Base-by-base conservation (phyloP, 768 basidiomycete genomes). In the Psilocybe subaeruginosa region DNA sequence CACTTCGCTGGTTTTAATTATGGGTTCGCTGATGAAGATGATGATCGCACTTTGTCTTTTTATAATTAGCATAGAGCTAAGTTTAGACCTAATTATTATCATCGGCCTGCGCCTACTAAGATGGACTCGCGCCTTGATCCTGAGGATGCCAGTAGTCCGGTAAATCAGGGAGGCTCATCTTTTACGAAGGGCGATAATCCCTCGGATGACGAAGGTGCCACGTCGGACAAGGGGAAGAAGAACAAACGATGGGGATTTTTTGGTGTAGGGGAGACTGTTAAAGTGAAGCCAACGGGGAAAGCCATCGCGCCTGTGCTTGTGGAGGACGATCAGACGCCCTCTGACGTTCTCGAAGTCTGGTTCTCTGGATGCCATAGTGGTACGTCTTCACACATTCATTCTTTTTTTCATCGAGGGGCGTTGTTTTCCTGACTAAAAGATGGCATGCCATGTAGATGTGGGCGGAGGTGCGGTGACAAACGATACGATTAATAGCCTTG, bases 331-430 rank as follows among this genome's bases (percentile, higher is more conserved):
- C 58, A 53, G 9, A 17, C 55, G 9, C 55, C 62, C 1, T 68
- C 70, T 27, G 85, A 92, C 70, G 85, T 91, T 12, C 69, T 86
- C 11, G 92, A 94, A 69, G 90, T 93, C 2, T 94, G 91, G 91
- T 94, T 94, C 66, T 66, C 85, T 5, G 92, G 92, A 1, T 85
- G 85, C 62, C 92, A 93, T 66, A 70, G 74, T 46, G 91, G 91
- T 91, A 60, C 58, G 85, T 72, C 43, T 60, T 33, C 45, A 30
- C 39, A 56, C n/a, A 5, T 56, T 47, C 48, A 37, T 29, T 29
- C 45, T 46, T 30, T 23, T 8, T 43, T 16, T 6, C n/a, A 43
- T 43, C 2, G 27, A 23, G n/a, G 31, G 39, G 33, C 29, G 45
- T 35, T 35, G 29, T 17, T 41, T 59, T 43, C 17, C 37, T 59